These are phyloP conservation scores for Aureococcus anophagefferens DNA, from an alignment of 108 stramenopile species.

Conservation along the genomic window DNA sequence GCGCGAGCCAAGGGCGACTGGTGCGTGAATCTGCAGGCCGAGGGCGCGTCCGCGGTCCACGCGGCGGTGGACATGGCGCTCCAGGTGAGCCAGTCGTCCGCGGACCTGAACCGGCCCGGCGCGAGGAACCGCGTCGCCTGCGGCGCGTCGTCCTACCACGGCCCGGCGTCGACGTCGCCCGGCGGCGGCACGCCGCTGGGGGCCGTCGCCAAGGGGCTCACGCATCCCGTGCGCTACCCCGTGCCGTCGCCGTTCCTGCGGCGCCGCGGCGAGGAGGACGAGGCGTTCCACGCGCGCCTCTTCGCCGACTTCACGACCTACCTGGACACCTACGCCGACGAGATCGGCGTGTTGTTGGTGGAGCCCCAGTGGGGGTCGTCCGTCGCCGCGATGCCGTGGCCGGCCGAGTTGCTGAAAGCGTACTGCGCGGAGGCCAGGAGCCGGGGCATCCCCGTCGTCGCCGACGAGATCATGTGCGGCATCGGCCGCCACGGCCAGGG, in stretches of 20 bases:
- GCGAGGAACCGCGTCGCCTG: constrained; percentile 40
- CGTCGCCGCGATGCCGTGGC: constrained; percentile 45
- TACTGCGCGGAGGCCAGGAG: constrained; percentile 36
- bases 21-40: constrained; percentile 49
- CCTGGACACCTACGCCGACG: constrained; percentile 29
- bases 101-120: constrained; percentile 18
- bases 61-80: constrained; percentile 48
- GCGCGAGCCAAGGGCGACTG: constrained; percentile 31
- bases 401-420: constrained; percentile 29
- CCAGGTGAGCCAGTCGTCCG: constrained; percentile 14
- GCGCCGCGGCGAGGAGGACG: constrained; percentile 4
- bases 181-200: constrained; percentile 41
- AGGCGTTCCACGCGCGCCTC: constrained; percentile 11
- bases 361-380: constrained; percentile 56
- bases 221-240: constrained; percentile 40
- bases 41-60: constrained; percentile 50
- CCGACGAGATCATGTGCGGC: constrained; percentile 59
- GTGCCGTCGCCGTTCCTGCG: constrained; percentile 26
- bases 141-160: constrained; percentile 46
- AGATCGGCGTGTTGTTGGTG: constrained; percentile 43
- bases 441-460: constrained; percentile 27
- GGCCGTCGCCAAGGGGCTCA: constrained; percentile 10
- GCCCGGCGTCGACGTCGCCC: constrained; percentile 49
- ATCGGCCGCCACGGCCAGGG: constrained; percentile 48
- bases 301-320: constrained; percentile 20